Evolutionary conservation across 1,284 basidiomycete species (phyloP).

Genomic region (Tylopilus orsonianus): DNA sequence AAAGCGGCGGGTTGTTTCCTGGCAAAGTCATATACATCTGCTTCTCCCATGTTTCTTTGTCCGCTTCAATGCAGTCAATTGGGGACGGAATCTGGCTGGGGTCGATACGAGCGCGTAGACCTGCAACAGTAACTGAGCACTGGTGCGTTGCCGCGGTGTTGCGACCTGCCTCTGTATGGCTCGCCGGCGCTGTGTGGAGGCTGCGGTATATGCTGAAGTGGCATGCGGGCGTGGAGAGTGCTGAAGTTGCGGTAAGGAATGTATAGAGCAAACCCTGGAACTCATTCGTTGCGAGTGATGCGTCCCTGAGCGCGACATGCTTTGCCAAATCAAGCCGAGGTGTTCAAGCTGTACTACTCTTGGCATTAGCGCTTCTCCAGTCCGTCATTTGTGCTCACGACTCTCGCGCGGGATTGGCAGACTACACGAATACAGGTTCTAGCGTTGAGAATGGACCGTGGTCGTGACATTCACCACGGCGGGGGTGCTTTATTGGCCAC

Average conservation of each 20-base stretch:
- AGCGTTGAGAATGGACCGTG: not conserved
- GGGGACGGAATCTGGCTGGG: slow-evolving; percentile 91
- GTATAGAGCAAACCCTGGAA: not conserved
- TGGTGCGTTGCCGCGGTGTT: not conserved
- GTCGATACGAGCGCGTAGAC: slow-evolving; percentile 83
- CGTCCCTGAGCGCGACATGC: not conserved
- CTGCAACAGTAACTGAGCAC: slow-evolving; percentile 37
- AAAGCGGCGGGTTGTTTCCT: slow-evolving; percentile 76
- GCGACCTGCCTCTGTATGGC: slow-evolving; percentile 53
- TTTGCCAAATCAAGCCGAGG: slow-evolving; percentile 23
- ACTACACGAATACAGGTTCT: no score
- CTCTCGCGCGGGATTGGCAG: not conserved
- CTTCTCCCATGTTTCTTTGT: slow-evolving; percentile 82
- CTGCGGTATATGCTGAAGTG: slow-evolving; percentile 52
- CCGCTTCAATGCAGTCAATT: slow-evolving; percentile 79
- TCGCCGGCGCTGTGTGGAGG: slow-evolving; percentile 81
- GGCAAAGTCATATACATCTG: slow-evolving; percentile 78
- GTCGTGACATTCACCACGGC: not conserved
- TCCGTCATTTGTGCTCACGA: not conserved
- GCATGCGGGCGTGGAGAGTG: slow-evolving; percentile 17
- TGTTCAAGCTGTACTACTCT: not conserved
- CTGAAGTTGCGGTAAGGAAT: not conserved
- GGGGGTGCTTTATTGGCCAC: not conserved
- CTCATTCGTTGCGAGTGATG: slow-evolving; percentile 5
- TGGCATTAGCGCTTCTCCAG: not conserved